phyloP scores from a whole-genome alignment of 306 rosid genomes.

The Cyclanthera cordifolia region DNA sequence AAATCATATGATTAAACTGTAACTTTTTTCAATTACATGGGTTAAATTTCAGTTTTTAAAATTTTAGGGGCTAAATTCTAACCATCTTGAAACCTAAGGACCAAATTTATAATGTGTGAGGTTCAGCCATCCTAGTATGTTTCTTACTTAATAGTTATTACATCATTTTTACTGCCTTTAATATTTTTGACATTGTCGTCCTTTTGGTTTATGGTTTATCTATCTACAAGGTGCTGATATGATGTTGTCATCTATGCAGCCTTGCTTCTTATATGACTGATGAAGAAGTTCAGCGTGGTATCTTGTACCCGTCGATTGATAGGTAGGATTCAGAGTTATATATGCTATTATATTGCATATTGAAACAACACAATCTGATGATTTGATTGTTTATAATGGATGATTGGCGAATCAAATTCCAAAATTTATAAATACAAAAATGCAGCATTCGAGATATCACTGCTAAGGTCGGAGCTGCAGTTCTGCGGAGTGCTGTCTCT shows the following conservation, averaged over 20 bases:
- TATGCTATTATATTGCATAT: neutral
- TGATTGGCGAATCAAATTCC: too few species aligned
- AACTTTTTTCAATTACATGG: too few species aligned
- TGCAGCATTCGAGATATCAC: constrained; percentile 74
- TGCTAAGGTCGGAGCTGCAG: constrained; percentile 90
- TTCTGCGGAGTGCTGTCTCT: constrained; percentile 56
- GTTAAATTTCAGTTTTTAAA: too few species aligned
- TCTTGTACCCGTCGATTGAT: constrained; percentile 68
- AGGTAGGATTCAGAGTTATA: constrained; percentile 34
- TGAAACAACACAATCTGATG: neutral
- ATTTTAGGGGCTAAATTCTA: too few species aligned
- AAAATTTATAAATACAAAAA: neutral
- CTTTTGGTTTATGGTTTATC: neutral
- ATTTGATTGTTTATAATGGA: neutral
- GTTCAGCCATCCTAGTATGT: neutral
- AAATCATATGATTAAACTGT: too few species aligned
- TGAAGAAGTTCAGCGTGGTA: constrained; percentile 61
- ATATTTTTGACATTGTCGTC: constrained; percentile 7
- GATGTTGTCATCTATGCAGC: constrained; percentile 39
- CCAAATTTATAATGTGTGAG: too few species aligned
- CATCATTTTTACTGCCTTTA: neutral
- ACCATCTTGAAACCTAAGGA: too few species aligned
- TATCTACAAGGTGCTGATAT: constrained; percentile 10
- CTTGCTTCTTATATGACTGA: constrained; percentile 90
- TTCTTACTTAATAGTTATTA: neutral